Evolutionary conservation across 352 stramenopile genomes (phyloP).

Genomic region (Pythium sp.): DNA sequence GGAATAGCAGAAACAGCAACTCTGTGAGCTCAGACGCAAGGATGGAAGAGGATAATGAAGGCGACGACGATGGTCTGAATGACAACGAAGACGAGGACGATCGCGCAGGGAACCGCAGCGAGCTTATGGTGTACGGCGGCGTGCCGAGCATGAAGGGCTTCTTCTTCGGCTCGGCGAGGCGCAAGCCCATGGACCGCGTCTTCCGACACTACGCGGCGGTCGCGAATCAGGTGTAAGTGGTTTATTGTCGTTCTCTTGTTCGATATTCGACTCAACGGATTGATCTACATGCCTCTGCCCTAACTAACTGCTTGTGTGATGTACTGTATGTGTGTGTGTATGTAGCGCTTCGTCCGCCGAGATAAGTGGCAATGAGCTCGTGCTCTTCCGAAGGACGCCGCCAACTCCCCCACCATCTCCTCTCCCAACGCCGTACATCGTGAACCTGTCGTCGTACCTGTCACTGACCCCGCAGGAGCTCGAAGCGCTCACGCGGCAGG

Average conservation of each 20-base stretch:
- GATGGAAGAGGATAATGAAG: slow-evolving; percentile 21
- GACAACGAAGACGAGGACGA: slow-evolving; percentile 18
- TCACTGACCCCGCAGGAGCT: slow-evolving; percentile 45
- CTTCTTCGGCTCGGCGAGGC: slow-evolving; percentile 40
- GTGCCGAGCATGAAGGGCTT: slow-evolving; percentile 39
- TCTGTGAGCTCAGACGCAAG: slow-evolving; percentile 22
- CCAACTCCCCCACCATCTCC: slow-evolving; percentile 10
- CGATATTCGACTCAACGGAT: background rate
- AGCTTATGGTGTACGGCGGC: slow-evolving; percentile 39
- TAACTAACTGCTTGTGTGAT: background rate
- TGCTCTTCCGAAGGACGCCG: slow-evolving; percentile 29
- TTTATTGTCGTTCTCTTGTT: background rate
- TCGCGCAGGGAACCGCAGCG: slow-evolving; percentile 1
- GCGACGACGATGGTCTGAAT: background rate
- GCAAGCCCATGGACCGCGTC: slow-evolving; percentile 54
- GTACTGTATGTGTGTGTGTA: background rate
- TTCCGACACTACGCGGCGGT: slow-evolving; percentile 67
- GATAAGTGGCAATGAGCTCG: slow-evolving; percentile 32
- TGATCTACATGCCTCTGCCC: background rate
- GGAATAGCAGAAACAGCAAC: slow-evolving; percentile 7
- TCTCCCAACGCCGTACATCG: slow-evolving; percentile 11
- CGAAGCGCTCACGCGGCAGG: slow-evolving; percentile 33
- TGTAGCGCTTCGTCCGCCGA: slow-evolving; percentile 10
- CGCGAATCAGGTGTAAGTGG: slow-evolving; percentile 30
- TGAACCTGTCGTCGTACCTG: slow-evolving; percentile 44